Percentiles rank a stretch among this genome's conserved stretches.
phyloP scores from a whole-genome alignment of 208 protist species.

The Tritrichomonas musculus region DNA sequence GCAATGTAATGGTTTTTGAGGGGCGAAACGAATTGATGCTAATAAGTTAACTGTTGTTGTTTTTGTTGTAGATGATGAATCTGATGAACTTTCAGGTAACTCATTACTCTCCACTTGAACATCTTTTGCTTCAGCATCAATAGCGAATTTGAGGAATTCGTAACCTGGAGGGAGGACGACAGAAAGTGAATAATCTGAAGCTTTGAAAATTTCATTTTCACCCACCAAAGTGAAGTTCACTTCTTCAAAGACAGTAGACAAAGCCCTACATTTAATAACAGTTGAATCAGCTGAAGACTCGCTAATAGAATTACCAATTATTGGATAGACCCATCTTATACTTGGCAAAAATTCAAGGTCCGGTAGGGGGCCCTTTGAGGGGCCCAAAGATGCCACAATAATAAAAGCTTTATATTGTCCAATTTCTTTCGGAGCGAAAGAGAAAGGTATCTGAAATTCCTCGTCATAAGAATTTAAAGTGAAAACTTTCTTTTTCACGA shows the following conservation, averaged over 20 bases:
- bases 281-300: neutral
- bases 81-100: too few species aligned
- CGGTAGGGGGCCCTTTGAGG: neutral
- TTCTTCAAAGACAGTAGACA: too few species aligned
- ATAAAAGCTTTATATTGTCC: conserved; percentile 1
- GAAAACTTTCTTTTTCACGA: neutral
- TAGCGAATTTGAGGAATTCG: neutral
- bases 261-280: neutral
- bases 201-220: neutral
- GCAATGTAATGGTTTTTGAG: neutral
- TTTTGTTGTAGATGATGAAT: too few species aligned
- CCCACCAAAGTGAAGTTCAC: neutral
- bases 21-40: neutral
- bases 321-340: neutral
- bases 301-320: neutral
- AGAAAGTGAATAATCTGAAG: neutral
- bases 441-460: conserved; percentile 26
- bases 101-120: too few species aligned
- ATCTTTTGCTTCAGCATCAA: neutral
- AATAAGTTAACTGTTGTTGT: neutral
- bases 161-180: neutral
- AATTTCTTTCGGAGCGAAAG: neutral
- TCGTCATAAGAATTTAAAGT: neutral
- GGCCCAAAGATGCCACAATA: neutral
- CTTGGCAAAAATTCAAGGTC: neutral